Conservation (phyloP, 768 basidiomycete genomes). For the Suillus bovinus region DNA sequence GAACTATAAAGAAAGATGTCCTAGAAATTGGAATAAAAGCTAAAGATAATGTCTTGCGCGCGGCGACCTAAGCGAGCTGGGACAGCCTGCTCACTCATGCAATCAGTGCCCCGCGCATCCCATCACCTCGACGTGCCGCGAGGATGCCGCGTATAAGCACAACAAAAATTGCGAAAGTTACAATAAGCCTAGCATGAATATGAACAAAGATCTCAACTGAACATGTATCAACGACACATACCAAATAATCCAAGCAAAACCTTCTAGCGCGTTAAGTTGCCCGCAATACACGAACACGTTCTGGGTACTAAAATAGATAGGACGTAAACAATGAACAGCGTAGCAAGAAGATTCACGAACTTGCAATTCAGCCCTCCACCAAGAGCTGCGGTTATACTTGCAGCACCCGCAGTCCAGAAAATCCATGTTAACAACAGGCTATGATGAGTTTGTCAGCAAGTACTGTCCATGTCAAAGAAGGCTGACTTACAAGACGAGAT, state of each 20-base stretch:
- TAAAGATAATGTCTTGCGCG: background rate
- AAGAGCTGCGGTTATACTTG: slow-evolving; percentile 63
- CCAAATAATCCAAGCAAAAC: slow-evolving; percentile 77
- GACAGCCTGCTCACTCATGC: slow-evolving; percentile 18
- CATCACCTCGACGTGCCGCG: slow-evolving; percentile 65
- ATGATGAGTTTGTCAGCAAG: background rate
- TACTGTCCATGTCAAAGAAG: slow-evolving; percentile 6
- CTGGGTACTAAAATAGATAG: slow-evolving; percentile 35
- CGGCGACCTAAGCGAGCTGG: background rate
- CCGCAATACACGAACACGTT: slow-evolving; percentile 61
- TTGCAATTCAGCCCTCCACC: slow-evolving; percentile 73
- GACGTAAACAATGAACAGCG: background rate
- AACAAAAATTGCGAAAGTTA: slow-evolving; percentile 59
- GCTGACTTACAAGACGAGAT: slow-evolving; percentile 59
- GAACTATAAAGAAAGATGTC: background rate
- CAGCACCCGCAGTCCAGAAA: slow-evolving; percentile 75
- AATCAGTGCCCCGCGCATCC: slow-evolving; percentile 57
- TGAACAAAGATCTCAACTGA: background rate
- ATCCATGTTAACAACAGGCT: slow-evolving; percentile 75
- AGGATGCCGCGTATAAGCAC: slow-evolving; percentile 61
- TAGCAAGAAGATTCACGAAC: slow-evolving; percentile 36
- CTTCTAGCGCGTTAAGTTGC: slow-evolving; percentile 75
- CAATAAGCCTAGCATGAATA: slow-evolving; percentile 51
- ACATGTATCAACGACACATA: slow-evolving; percentile 32
- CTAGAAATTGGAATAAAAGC: too few species aligned